A percentile compares a stretch with the other conserved stretches of the same genome.
Evolutionary conservation across 495 filamentous ascomycete genomes (phyloP).

Genomic region (Penicillium salamii): DNA sequence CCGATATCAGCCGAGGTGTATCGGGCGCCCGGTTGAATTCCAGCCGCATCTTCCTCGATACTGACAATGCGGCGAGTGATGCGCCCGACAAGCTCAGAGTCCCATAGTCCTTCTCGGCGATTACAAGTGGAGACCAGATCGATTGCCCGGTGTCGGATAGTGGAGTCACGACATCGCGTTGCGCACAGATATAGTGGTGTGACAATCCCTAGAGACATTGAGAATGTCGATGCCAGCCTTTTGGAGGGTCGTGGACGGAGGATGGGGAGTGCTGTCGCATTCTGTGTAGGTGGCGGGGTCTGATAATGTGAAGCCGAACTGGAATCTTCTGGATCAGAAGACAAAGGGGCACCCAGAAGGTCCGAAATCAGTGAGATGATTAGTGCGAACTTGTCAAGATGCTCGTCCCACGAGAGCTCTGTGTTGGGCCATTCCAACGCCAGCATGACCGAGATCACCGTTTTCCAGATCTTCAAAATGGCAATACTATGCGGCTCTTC

Average conservation of each 20-base stretch:
- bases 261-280: conserved; percentile 1
- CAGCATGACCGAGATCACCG: conserved; percentile 8
- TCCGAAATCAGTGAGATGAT: conserved; percentile 10
- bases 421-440: conserved; percentile 8
- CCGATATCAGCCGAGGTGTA: conserved; percentile 14
- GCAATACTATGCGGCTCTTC: neutral
- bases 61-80: conserved; percentile 49
- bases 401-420: conserved; percentile 13
- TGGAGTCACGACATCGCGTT: conserved; percentile 17
- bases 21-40: neutral
- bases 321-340: neutral
- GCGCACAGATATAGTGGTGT: conserved; percentile 21
- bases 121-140: conserved; percentile 11
- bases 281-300: neutral
- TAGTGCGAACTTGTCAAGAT: conserved; percentile 1
- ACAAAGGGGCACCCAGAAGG: conserved; percentile 31
- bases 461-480: conserved; percentile 12
- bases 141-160: conserved; percentile 17
- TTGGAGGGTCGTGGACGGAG: conserved; percentile 9
- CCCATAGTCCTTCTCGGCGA: conserved; percentile 56
- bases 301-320: neutral
- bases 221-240: conserved; percentile 10
- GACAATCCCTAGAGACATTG: conserved; percentile 18
- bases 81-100: conserved; percentile 51
- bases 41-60: conserved; percentile 47